A percentile compares a stretch with the other conserved stretches of the same genome.
These are phyloP conservation scores for Coniophora puteana DNA, from an alignment of 1,284 basidiomycete species.

Conservation along the genomic window DNA sequence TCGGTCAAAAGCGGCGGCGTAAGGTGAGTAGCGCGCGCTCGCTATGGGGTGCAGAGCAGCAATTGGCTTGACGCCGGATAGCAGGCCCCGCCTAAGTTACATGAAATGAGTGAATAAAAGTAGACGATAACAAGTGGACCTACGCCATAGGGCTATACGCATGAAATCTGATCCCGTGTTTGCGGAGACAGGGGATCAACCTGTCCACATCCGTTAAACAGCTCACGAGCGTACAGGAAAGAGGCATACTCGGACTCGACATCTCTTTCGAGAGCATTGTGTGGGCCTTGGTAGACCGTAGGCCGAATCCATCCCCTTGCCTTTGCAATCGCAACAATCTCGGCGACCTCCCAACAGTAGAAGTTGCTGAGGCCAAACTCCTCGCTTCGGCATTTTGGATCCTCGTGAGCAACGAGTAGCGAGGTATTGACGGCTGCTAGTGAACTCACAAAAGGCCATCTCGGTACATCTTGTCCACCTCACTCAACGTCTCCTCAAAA, in stretches of 20 bases:
- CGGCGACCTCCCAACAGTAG: slow-evolving; percentile 38
- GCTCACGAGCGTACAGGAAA: background rate
- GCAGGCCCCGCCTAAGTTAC: no score
- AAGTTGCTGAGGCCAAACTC: slow-evolving; percentile 42
- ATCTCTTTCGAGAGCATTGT: slow-evolving; percentile 38
- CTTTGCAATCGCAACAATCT: slow-evolving; percentile 29
- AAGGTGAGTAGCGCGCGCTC: no score
- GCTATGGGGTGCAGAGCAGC: no score
- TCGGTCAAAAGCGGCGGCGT: no score
- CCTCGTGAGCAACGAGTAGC: background rate
- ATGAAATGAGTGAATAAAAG: no score
- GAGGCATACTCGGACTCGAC: slow-evolving; percentile 35
- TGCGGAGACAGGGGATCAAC: slow-evolving; percentile 40
- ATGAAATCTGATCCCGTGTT: slow-evolving; percentile 43
- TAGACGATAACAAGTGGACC: slow-evolving; percentile 13
- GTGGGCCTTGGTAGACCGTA: slow-evolving; percentile 29
- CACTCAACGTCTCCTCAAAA: slow-evolving; percentile 34
- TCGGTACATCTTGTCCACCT: slow-evolving; percentile 37
- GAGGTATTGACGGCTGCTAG: no score
- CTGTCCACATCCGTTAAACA: slow-evolving; percentile 8
- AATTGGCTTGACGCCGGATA: no score
- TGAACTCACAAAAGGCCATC: slow-evolving; percentile 36
- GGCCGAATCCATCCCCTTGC: slow-evolving; percentile 32
- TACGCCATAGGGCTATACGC: slow-evolving; percentile 50
- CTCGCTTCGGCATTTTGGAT: slow-evolving; percentile 32